Percentiles rank a stretch among this genome's conserved stretches.
phyloP scores from a whole-genome alignment of 352 stramenopile genomes.

The Phytophthora agathidicida region DNA sequence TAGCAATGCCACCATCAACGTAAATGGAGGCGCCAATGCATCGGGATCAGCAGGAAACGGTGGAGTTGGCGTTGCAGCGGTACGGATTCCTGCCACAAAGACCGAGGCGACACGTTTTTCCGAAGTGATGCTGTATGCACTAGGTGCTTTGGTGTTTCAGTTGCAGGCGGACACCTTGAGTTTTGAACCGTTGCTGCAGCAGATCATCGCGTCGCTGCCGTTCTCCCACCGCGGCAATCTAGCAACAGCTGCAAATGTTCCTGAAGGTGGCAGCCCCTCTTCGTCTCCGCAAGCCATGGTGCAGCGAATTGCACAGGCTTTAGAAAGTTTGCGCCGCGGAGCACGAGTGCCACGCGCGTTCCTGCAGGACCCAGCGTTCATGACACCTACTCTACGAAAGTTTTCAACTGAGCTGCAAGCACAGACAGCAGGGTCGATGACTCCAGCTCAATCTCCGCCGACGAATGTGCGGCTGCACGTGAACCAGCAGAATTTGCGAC shows the following conservation, averaged over 20 bases:
- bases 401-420: constrained; percentile 45
- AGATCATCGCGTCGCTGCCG: constrained; percentile 66
- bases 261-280: constrained; percentile 17
- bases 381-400: constrained; percentile 45
- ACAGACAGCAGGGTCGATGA: constrained; percentile 31
- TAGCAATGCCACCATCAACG: constrained; percentile 18
- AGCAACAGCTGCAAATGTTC: constrained; percentile 17
- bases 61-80: constrained; percentile 22
- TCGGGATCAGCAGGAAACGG: constrained; percentile 11
- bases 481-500: constrained; percentile 93
- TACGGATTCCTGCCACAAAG: constrained; percentile 63
- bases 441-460: constrained; percentile 42
- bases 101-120: constrained; percentile 71
- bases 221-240: constrained; percentile 40
- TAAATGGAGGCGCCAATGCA: constrained; percentile 7
- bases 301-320: constrained; percentile 50
- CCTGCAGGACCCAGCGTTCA: constrained; percentile 60
- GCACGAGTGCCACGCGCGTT: constrained; percentile 52
- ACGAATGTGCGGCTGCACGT: constrained; percentile 84
- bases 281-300: constrained; percentile 53
- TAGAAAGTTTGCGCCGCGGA: constrained; percentile 62
- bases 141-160: constrained; percentile 76
- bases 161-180: constrained; percentile 76
- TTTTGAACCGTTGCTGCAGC: constrained; percentile 73
- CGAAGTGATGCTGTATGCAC: constrained; percentile 78